Evolutionary conservation across 169 alveolate genomes (phyloP).

Genomic region (Plasmodium adleri): DNA sequence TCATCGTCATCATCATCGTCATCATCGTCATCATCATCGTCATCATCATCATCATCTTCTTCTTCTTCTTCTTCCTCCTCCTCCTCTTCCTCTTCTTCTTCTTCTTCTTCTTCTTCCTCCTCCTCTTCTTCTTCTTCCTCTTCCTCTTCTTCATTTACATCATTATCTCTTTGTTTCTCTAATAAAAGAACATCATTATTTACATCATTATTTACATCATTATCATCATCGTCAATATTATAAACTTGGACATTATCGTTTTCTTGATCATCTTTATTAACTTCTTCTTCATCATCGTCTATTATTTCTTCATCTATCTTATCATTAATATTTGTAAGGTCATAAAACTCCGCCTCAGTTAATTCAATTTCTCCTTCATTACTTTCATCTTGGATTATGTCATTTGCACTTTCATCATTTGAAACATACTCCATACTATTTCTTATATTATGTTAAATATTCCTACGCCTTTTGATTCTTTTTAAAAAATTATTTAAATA

Average conservation of each 20-base stretch:
- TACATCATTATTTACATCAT: slow-evolving; percentile 2
- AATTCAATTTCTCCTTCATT: slow-evolving; percentile 24
- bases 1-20: slow-evolving; percentile 68
- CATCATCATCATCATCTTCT: slow-evolving; percentile 38
- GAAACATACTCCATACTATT: slow-evolving; percentile 38
- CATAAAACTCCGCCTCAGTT: not conserved
- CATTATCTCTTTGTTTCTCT: not conserved
- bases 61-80: slow-evolving; percentile 62
- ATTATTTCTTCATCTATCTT: not conserved
- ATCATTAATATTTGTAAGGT: not conserved
- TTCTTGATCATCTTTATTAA: not conserved
- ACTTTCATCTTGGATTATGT: slow-evolving; percentile 32
- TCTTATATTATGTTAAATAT: not conserved
- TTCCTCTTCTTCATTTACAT: not conserved
- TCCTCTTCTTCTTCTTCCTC: slow-evolving; percentile 56
- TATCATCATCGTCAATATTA: not conserved
- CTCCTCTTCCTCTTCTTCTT: slow-evolving; percentile 65
- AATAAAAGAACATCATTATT: not conserved
- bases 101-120: slow-evolving; percentile 47
- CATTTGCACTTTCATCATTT: slow-evolving; percentile 35
- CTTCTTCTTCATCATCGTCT: not conserved
- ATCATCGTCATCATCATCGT: slow-evolving; percentile 62
- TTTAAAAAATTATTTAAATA: too few relatives aligned
- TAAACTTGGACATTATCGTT: not conserved
- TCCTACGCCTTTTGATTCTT: too few relatives aligned